Base-by-base conservation (phyloP, 1,284 basidiomycete genomes). In the Chalciporus piperatoides region DNA sequence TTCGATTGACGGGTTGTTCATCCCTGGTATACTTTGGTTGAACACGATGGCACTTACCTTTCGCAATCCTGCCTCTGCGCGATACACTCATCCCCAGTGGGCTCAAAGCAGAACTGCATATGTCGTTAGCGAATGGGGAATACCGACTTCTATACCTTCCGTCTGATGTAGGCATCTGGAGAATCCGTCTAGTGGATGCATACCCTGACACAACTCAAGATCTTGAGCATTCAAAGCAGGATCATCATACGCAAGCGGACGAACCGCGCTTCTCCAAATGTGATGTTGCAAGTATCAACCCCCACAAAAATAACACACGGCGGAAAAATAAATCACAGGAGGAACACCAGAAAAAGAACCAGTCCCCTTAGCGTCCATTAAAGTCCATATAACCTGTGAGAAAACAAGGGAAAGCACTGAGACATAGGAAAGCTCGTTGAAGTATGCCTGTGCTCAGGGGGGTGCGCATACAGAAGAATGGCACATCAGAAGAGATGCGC, bases 401-500 rank as follows among this genome's bases (percentile, higher is more conserved):
- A 17, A 35, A 37, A 21, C n/a, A 33, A 33, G 6, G 32, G 19
- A 37, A 46, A 44, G 27, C 24, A 25, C 36, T 6, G 24, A 46
- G 19, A 36, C 19, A 28, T 3, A 33, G 10, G 35, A 24, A 12
- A 43, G 38, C 45, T 47, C 48, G 8, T 30, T 17, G 15, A 30
- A 32, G 19, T 15, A 32, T 40, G 2, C 2, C n/a, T 15, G 19
- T 15, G 23, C 23, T 8, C 2, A n/a, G 8, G 28, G 27, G 6
- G 25, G 21, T 17, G 23, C 33, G 21, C 43, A 15, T 44, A n/a
- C 33, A 7, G 19, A 27, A 12, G 14, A 37, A 55, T 44, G 41
- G 36, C 9, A 24, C 36, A 43, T 65, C 35, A 70, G 8, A 64
- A 63, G 40, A 63, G 48, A 38, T 63, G 46, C 35, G 49, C 48